Conservation (phyloP, 2,329 filamentous ascomycete genomes). For the Penicillium sp. region DNA sequence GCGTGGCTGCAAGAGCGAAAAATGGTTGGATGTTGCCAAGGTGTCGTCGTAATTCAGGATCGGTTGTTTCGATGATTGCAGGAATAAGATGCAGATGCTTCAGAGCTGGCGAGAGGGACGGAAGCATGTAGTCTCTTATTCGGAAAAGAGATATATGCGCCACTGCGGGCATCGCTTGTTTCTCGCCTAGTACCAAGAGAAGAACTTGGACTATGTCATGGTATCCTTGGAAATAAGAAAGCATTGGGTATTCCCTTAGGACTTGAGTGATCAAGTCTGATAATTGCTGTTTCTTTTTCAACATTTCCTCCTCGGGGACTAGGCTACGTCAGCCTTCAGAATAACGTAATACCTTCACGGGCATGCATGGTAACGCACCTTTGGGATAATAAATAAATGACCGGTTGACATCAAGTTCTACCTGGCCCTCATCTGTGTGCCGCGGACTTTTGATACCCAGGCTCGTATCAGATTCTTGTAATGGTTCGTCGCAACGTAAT, state of each 20-base stretch:
- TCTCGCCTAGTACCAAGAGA: slow-evolving; percentile 73
- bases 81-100: slow-evolving; percentile 85
- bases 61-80: slow-evolving; percentile 70
- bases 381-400: slow-evolving; percentile 97
- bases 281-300: slow-evolving; percentile 70
- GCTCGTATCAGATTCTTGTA: slow-evolving; percentile 19
- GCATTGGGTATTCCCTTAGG: slow-evolving; percentile 74
- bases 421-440: slow-evolving; percentile 89
- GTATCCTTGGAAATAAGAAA: slow-evolving; percentile 97
- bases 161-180: slow-evolving; percentile 62
- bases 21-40: slow-evolving; percentile 79
- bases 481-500: slow-evolving; percentile 40
- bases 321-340: slow-evolving; percentile 2
- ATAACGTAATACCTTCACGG: background rate
- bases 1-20: slow-evolving; percentile 87
- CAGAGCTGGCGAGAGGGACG: slow-evolving; percentile 75
- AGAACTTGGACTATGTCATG: slow-evolving; percentile 98
- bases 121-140: slow-evolving; percentile 97
- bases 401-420: slow-evolving; percentile 85
- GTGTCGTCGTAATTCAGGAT: slow-evolving; percentile 70
- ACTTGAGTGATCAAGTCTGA: slow-evolving; percentile 77
- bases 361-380: slow-evolving; percentile 52
- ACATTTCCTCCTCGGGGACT: slow-evolving; percentile 70
- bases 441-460: slow-evolving; percentile 63
- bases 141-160: slow-evolving; percentile 82